Evolutionary conservation across 192 early-diverging fungal genomes (phyloP).

Genomic region (Entomortierella lignicola): DNA sequence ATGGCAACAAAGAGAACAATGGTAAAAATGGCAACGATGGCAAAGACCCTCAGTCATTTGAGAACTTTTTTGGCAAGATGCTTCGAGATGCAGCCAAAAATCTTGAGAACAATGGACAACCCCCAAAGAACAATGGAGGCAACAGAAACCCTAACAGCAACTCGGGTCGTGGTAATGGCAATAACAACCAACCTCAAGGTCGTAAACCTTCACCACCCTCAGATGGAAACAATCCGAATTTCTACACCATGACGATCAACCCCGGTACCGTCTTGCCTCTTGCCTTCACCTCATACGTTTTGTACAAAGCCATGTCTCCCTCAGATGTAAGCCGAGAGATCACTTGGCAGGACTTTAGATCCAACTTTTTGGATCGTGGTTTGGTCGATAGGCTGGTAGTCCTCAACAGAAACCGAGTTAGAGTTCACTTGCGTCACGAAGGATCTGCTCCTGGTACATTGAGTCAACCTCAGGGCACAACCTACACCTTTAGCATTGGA

Average conservation of each 20-base stretch:
- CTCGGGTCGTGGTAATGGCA: conserved; percentile 25
- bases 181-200: conserved; percentile 33
- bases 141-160: conserved; percentile 40
- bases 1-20: conserved; percentile 27
- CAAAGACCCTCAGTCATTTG: conserved; percentile 76
- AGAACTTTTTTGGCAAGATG: conserved; percentile 74
- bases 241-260: conserved; percentile 57
- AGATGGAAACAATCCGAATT: conserved; percentile 31
- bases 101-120: conserved; percentile 38
- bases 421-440: conserved; percentile 74
- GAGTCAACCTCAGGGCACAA: conserved; percentile 50
- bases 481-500: conserved; percentile 91
- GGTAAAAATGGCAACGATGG: conserved; percentile 25
- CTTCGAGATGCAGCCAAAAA: conserved; percentile 41
- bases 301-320: conserved; percentile 61
- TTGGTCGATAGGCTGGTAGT: conserved; percentile 92
- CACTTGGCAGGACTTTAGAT: conserved; percentile 94
- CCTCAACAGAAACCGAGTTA: conserved; percentile 86
- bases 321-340: conserved; percentile 74
- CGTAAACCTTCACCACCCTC: conserved; percentile 55
- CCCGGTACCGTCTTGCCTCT: conserved; percentile 55
- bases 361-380: conserved; percentile 89
- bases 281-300: conserved; percentile 60
- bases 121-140: conserved; percentile 31
- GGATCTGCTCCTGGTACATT: conserved; percentile 66